Evolutionary conservation across 306 rosid genomes (phyloP), one percentile per base, ranked within the genome.

Genomic region (Medicago truncatula): DNA sequence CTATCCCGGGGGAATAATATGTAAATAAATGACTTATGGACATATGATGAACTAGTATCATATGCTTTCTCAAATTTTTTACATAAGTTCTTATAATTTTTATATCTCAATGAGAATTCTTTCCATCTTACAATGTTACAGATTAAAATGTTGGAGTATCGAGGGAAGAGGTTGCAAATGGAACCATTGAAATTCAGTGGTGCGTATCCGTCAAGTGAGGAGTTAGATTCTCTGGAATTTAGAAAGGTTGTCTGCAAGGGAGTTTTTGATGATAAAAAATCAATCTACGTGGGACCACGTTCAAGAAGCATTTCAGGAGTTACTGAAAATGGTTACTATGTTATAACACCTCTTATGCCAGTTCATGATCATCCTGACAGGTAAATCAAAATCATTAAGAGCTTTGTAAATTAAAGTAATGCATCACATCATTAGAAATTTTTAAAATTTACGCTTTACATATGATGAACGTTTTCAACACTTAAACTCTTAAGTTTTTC

Each of bases 261-360:
- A 53, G 80, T 82, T 80, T 90, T 89, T 77, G 90, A 95, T 84
- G 97, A 92, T 78, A 80, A 83, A 76, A 90, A 76, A 31, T 92
- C 97, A 52, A 86, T 92, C 79, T 92, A 61, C n/a, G 85, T 95
- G 47, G 99, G 97, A 43, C 97, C 99, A 65, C 97, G 99, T 62
- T 92, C 97, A 70, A 86, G 99, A 88, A 95, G 97, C 85, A 92
- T 95, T 85, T 95, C 98, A 11, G 97, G 99, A 78, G 86, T 95
- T 71, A 90, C 97, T 18, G 97, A 92, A 84, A 95, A 95, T 69
- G 99, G 99, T 76, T 87, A 95, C 88, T 92, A 72, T 82, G 83
- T 95, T 73, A 86, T 92, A 70, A 92, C 97, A 53, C 97, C 99
- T 75, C 88, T 95, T 82, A 28, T 90, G 86, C 99, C 93, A 1